Base-by-base conservation (phyloP, 441 rosid species). In the Erysimum cheiri region DNA sequence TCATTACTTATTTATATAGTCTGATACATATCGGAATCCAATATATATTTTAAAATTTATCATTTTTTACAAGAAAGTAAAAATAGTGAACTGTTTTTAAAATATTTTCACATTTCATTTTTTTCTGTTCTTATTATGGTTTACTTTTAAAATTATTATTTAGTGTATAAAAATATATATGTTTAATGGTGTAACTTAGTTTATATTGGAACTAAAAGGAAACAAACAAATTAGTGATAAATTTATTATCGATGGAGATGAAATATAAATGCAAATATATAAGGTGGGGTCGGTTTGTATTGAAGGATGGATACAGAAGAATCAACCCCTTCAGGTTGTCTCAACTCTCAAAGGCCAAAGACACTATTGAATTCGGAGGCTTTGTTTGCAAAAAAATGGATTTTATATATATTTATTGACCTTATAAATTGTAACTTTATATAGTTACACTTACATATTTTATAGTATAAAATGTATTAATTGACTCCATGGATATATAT, bases 201-300 rank as follows among this genome's bases (percentile, higher is more conserved):
- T 32, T 31, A 17, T 13, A 40, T 3, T 12, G 19, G 6, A 44
- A 22, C 12, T 17, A 17, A 28, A 50, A 65, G 36, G 44, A n/a
- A n/a, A n/a, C n/a, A n/a, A n/a, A n/a, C n/a, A n/a, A n/a, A n/a
- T n/a, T n/a, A n/a, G n/a, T n/a, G n/a, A n/a, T n/a, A 61, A 33
- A 61, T 19, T 29, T 10, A 43, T 46, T 2, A 47, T 24, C 32
- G 49, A 61, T 50, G 53, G 26, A n/a, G 36, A 56, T 66, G 64
- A 72, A 35, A 54, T 44, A 72, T 64, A 57, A 64, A 59, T 60
- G 69, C 57, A 52, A 60, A 60, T 59, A 67, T 68, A 68, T 54
- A 55, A 61, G 64, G 78, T 74, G 78, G 78, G 78, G 78, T 61
- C 63, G 3, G 52, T 54, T 74, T 61, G 73, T 61, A 54, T 61